These are phyloP conservation scores for Leishmania arabica DNA, from an alignment of 208 protist genomes.

Conservation along the genomic window DNA sequence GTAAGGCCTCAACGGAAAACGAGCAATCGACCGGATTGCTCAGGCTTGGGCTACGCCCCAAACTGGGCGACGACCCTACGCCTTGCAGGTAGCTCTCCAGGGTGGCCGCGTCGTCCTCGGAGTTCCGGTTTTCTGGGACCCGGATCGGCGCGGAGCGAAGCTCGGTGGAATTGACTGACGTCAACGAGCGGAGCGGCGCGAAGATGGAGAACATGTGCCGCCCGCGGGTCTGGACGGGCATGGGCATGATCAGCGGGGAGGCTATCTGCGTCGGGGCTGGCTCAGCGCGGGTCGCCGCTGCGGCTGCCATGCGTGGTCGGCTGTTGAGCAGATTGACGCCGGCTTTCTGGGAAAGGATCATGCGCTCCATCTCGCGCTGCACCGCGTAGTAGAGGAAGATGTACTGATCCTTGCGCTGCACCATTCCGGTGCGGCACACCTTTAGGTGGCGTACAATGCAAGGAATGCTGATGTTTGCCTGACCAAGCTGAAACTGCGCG, in stretches of 20 bases:
- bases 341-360: slow-evolving; percentile 68
- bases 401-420: slow-evolving; percentile 87
- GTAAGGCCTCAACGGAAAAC: slow-evolving; percentile 2
- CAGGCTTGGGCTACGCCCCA: slow-evolving; percentile 10
- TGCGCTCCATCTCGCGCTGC: slow-evolving; percentile 78
- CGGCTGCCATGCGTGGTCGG: slow-evolving; percentile 12
- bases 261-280: slow-evolving; percentile 16
- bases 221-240: slow-evolving; percentile 2
- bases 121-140: slow-evolving; percentile 18
- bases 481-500: slow-evolving; percentile 72
- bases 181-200: background rate
- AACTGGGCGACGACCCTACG: slow-evolving; percentile 4
- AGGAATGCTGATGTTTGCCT: slow-evolving; percentile 53
- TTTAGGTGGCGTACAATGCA: slow-evolving; percentile 70
- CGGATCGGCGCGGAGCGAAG: slow-evolving; percentile 15
- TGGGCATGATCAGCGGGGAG: slow-evolving; percentile 26
- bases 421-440: slow-evolving; percentile 78
- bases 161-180: background rate
- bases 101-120: slow-evolving; percentile 24
- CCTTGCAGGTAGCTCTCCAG: slow-evolving; percentile 44
- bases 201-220: slow-evolving; percentile 6
- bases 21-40: background rate
- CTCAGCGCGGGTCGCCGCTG: background rate
- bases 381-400: slow-evolving; percentile 76
- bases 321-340: slow-evolving; percentile 59